These are phyloP conservation scores for Pseudogymnoascus verrucosus DNA, from an alignment of 2,329 filamentous ascomycete species.

Conservation along the genomic window DNA sequence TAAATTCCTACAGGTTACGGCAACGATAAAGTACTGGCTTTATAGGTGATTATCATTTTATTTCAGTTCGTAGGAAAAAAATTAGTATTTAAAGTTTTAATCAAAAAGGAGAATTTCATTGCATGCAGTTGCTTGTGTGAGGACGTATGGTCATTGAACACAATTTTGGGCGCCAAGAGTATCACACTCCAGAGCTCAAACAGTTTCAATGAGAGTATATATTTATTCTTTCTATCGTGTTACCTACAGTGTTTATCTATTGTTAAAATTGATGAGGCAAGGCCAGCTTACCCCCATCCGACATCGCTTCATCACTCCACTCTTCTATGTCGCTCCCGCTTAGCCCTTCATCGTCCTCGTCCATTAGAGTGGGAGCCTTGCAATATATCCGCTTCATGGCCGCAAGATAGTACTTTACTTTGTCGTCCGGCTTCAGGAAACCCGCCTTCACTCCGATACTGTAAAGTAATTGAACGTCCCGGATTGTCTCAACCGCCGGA, in stretches of 20 bases:
- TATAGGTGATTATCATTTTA: background rate
- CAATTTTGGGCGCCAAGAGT: background rate
- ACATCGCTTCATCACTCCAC: background rate
- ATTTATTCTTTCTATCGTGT: background rate
- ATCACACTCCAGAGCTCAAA: background rate
- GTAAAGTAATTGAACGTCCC: conserved; percentile 1
- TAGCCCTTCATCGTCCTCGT: background rate
- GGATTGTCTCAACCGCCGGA: background rate
- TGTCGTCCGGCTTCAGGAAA: background rate
- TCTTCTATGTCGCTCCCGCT: background rate
- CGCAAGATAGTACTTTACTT: background rate
- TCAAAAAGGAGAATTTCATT: no score
- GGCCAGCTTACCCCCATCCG: background rate
- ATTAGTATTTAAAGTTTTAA: no score
- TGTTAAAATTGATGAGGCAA: background rate
- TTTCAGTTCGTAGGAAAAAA: background rate
- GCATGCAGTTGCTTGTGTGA: background rate
- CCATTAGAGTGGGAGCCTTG: background rate
- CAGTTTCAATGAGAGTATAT: background rate
- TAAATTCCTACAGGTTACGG: no score
- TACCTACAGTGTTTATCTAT: background rate
- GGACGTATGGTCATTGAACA: background rate
- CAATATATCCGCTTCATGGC: background rate
- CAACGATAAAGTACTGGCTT: background rate
- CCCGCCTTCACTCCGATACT: background rate